These are phyloP conservation scores for Saccharomycopsis javanensis DNA, from an alignment of 805 yeast species.

Conservation along the genomic window DNA sequence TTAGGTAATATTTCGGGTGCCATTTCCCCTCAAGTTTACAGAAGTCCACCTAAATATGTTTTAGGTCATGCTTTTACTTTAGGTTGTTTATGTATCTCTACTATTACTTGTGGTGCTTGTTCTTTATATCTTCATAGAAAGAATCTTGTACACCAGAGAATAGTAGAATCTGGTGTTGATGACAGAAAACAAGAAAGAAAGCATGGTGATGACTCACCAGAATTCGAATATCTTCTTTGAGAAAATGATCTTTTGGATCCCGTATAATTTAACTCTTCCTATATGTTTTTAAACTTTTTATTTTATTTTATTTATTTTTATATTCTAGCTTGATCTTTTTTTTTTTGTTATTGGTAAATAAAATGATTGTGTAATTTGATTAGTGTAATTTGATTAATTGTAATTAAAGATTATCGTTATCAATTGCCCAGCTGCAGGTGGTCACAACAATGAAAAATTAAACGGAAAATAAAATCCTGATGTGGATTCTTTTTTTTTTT, in stretches of 20 bases:
- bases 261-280: not conserved
- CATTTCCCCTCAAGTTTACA: constrained; percentile 35
- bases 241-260: not conserved
- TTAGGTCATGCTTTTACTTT: constrained; percentile 34
- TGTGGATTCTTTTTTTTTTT: not conserved
- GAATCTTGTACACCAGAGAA: not conserved
- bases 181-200: constrained; percentile 8
- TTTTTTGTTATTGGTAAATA: not conserved
- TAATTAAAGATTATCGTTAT: not conserved
- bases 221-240: constrained; percentile 1
- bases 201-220: constrained; percentile 1
- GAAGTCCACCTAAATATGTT: constrained; percentile 28
- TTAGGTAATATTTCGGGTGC: constrained; percentile 39
- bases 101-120: not conserved
- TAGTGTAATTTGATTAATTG: not conserved
- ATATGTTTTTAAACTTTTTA: not conserved
- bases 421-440: not conserved
- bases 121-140: constrained; percentile 4
- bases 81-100: constrained; percentile 22
- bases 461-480: not conserved
- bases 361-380: not conserved
- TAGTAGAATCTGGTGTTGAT: constrained; percentile 1
- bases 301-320: not conserved
- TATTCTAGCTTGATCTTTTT: not conserved
- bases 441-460: not conserved